These are phyloP conservation scores for Vigna mungo DNA, from an alignment of 306 rosid genomes.

Conservation along the genomic window DNA sequence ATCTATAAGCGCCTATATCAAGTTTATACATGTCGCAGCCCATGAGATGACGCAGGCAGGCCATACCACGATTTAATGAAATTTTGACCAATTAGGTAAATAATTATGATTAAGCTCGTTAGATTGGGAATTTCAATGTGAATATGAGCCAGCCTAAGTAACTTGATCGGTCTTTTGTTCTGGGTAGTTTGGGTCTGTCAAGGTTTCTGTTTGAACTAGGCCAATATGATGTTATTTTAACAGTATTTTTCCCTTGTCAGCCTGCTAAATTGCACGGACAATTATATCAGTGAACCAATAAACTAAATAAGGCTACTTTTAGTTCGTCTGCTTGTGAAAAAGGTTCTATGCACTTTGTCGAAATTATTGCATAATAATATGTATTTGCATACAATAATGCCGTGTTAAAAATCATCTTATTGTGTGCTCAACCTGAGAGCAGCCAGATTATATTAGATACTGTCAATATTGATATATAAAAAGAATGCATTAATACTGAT, in stretches of 20 bases:
- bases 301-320: neutral
- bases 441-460: neutral
- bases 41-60: neutral
- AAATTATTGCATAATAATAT: slow-evolving; percentile 20
- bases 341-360: slow-evolving; percentile 1
- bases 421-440: slow-evolving; percentile 22
- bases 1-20: neutral
- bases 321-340: neutral
- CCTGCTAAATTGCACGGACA: neutral
- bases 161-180: neutral
- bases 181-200: slow-evolving; percentile 9
- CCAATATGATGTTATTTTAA: neutral
- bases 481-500: slow-evolving; percentile 19
- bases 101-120: too few relatives aligned
- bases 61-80: neutral
- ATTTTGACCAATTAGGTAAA: neutral
- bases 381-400: neutral
- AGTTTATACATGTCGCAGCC: neutral
- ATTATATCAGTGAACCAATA: neutral
- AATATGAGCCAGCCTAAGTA: neutral
- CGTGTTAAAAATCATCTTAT: slow-evolving; percentile 1
- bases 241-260: neutral
- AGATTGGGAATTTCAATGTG: neutral
- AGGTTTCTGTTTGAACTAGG: neutral
- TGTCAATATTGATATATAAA: neutral